Evolutionary conservation across 306 rosid genomes (phyloP), one percentile per base, ranked within the genome.

Genomic region (Sphenostylis stenocarpa): DNA sequence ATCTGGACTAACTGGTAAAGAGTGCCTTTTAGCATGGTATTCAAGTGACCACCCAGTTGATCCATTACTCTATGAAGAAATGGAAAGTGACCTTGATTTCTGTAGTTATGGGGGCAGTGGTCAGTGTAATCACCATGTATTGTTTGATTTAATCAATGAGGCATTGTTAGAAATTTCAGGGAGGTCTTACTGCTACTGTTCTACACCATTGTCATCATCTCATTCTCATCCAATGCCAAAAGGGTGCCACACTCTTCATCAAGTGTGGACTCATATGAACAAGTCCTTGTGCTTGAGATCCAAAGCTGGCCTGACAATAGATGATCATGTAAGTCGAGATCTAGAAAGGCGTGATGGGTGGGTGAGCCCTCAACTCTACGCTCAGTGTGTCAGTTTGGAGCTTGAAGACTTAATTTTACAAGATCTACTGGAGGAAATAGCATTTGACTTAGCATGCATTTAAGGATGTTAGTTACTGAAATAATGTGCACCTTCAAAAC

Each of bases 71-170:
- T 84, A 80, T 52, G 81, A 70, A 36, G 88, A 86, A 23, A 82
- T 67, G 15, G 87, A 90, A 44, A 19, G 79, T 72, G 91, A 85
- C 58, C 86, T 85, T 76, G 85, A 88, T 23, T 83, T 86, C 58
- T 66, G 75, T 49, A 72, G 74, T 36, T 68, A 80, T 16, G 70
- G 70, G 72, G 66, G 57, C 15, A 81, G 74, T 39, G 84, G 82
- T 8, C 45, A 81, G 12, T 88, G 90, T 38, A 68, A 84, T 68
- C 88, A 87, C 55, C 38, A 83, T 72, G 84, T 87, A 28, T 73
- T 88, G 62, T 88, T 88, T 87, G 93, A 88, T 77, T 60, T 91
- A 12, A 82, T 87, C 45, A 88, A 91, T 70, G 96, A 91, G 77
- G 84, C 88, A 28, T 21, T 88, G 68, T 67, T 85, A 84, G 93